Conservation (phyloP, 352 stramenopile species). For the Globisporangium yorkense region DNA sequence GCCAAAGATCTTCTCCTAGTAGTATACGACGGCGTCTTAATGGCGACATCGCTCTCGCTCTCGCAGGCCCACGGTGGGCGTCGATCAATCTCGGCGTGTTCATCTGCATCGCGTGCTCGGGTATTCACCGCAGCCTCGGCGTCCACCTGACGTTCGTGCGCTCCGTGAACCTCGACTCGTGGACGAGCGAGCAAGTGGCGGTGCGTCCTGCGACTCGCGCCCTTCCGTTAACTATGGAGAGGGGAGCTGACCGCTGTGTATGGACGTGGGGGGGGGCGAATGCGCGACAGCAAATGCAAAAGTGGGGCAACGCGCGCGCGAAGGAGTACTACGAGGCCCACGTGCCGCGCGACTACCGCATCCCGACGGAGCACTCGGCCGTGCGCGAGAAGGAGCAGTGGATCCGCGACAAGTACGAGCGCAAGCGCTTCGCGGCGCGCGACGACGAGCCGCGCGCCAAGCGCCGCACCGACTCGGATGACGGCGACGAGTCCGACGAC, state of each 20-base stretch:
- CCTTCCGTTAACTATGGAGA: no score
- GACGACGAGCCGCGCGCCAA: conserved; percentile 39
- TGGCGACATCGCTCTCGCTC: neutral
- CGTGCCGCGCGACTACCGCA: conserved; percentile 67
- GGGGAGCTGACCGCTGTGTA: no score
- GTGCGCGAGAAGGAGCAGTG: conserved; percentile 88
- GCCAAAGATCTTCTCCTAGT: no score
- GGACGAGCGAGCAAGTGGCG: conserved; percentile 85
- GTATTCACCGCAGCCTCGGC: conserved; percentile 91
- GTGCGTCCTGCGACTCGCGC: conserved; percentile 17
- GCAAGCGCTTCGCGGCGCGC: conserved; percentile 68
- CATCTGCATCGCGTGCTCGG: conserved; percentile 93
- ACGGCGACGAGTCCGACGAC: conserved; percentile 18
- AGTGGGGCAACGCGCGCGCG: conserved; percentile 84
- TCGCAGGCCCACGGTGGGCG: conserved; percentile 82
- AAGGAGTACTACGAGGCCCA: conserved; percentile 90
- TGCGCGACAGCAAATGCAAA: conserved; percentile 82
- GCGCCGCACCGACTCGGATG: conserved; percentile 29
- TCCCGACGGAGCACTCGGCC: conserved; percentile 70
- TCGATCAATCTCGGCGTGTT: conserved; percentile 93
- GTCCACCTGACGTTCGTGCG: conserved; percentile 93
- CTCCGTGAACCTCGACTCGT: conserved; percentile 92
- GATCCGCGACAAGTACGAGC: conserved; percentile 90
- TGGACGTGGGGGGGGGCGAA: neutral
- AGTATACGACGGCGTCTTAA: no score